phyloP scores from a whole-genome alignment of 164 flowering plant genomes.

The Dillenia suffruticosa region DNA sequence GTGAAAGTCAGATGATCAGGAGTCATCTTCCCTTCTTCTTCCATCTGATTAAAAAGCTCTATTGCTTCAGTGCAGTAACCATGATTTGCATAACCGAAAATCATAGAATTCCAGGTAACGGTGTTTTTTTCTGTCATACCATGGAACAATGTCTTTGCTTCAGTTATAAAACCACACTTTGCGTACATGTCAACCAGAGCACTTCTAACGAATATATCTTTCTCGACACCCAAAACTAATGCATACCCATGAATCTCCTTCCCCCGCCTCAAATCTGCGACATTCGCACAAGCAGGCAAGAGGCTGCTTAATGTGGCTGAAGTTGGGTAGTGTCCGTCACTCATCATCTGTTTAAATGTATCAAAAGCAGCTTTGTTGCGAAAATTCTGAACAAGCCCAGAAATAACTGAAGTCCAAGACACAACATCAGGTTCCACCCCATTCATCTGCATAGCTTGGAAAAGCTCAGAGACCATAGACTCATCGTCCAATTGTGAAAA shows the following conservation, averaged over 20 bases:
- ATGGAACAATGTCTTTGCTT: slow-evolving; percentile 51
- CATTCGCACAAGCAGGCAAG: slow-evolving; percentile 50
- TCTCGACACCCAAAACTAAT: slow-evolving; percentile 43
- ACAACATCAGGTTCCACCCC: slow-evolving; percentile 61
- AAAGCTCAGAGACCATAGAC: slow-evolving; percentile 29
- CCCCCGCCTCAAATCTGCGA: slow-evolving; percentile 38
- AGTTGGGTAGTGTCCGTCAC: slow-evolving; percentile 36
- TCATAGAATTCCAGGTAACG: slow-evolving; percentile 84
- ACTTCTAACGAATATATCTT: slow-evolving; percentile 60
- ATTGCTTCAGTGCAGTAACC: slow-evolving; percentile 64
- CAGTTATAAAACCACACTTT: slow-evolving; percentile 65
- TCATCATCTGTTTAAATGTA: slow-evolving; percentile 52
- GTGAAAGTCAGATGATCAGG: slow-evolving; percentile 69
- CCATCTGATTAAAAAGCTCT: slow-evolving; percentile 57
- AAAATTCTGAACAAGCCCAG: slow-evolving; percentile 69
- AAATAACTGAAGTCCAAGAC: slow-evolving; percentile 78
- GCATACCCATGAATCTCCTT: slow-evolving; percentile 64
- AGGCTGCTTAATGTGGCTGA: slow-evolving; percentile 54
- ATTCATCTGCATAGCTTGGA: slow-evolving; percentile 26
- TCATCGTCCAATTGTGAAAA: slow-evolving; percentile 47
- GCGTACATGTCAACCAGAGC: slow-evolving; percentile 86
- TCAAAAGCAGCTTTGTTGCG: slow-evolving; percentile 36
- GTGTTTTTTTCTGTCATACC: slow-evolving; percentile 41
- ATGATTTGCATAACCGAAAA: slow-evolving; percentile 74
- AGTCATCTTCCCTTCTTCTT: slow-evolving; percentile 23